A percentile compares a stretch with the other conserved stretches of the same genome.
These are phyloP conservation scores for Pseudogymnoascus sp. DNA, from an alignment of 2,329 filamentous ascomycete species.

Conservation along the genomic window DNA sequence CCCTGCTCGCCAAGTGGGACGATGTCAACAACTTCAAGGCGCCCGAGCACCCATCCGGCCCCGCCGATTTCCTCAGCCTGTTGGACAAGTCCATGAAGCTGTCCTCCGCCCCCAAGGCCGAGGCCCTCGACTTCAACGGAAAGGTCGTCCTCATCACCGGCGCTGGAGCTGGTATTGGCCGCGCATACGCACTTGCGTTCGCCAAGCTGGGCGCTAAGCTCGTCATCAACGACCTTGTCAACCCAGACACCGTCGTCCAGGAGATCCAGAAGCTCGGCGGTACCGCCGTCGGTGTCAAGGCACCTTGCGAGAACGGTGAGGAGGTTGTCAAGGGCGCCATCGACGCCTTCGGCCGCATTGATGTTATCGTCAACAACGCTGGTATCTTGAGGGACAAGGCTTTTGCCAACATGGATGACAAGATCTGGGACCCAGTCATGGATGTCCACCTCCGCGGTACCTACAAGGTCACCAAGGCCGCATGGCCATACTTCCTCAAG, in stretches of 20 bases:
- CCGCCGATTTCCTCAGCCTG: slow-evolving; percentile 79
- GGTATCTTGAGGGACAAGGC: slow-evolving; percentile 97
- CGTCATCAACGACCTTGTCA: slow-evolving; percentile 91
- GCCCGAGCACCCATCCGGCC: slow-evolving; percentile 72
- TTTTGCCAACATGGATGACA: slow-evolving; percentile 95
- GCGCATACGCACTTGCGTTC: slow-evolving; percentile 81
- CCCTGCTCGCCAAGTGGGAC: slow-evolving; percentile 83
- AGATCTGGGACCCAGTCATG: slow-evolving; percentile 84
- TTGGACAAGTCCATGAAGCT: slow-evolving; percentile 78
- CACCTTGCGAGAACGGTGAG: slow-evolving; percentile 87
- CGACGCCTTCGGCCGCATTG: slow-evolving; percentile 85
- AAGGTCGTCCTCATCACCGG: slow-evolving; percentile 84
- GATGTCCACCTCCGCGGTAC: slow-evolving; percentile 90
- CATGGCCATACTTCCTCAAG: slow-evolving; percentile 95
- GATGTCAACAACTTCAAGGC: slow-evolving; percentile 78
- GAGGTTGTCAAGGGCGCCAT: slow-evolving; percentile 86
- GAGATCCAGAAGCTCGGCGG: slow-evolving; percentile 89
- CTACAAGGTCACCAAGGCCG: slow-evolving; percentile 94
- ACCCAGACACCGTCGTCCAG: slow-evolving; percentile 82
- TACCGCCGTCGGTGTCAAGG: slow-evolving; percentile 86
- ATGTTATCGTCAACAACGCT: slow-evolving; percentile 96
- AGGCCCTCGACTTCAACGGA: slow-evolving; percentile 72
- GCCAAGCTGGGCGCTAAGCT: slow-evolving; percentile 75
- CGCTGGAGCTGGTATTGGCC: slow-evolving; percentile 82
- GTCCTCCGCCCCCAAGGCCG: slow-evolving; percentile 59